Base-by-base conservation (phyloP, 805 yeast species). In the Pichia pseudocactophila region DNA sequence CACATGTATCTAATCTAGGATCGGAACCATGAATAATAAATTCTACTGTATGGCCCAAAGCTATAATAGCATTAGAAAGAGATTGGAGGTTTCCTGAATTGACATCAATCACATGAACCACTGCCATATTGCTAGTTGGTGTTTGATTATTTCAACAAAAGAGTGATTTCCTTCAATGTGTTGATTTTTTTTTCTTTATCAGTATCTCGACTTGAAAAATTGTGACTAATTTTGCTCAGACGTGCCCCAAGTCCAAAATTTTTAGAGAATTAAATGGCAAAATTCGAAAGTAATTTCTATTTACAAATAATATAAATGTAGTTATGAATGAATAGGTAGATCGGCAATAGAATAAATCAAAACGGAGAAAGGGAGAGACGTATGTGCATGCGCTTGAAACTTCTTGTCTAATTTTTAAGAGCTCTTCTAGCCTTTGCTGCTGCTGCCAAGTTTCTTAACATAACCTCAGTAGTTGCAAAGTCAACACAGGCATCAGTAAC, bases 401-500 rank as follows among this genome's bases (percentile, higher is more conserved):
- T n/a, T 22, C 8, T 22, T 22, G 7, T 22, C 34, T 34, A 37
- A 30, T 40, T 43, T 27, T 48, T 50, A 33, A 51, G 42, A 4
- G 46, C 69, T 70, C 95, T 81, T 76, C 98, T 85, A 43, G 74
- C 65, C 64, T 77, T 77, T 37, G 90, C 96, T 44, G 97, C 95
- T 39, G 69, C 74, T 35, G 96, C 83, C 54, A 92, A 74, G 49
- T 78, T 78, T 36, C 70, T 73, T 60, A 92, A 78, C 76, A 90
- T 89, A 3, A 63, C 70, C 45, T 76, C 92, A 41, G 98, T 92
- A 43, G 84, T 73, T 48, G 86, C 95, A 87, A 95, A 88, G 47
- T 82, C 72, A 43, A 92, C 95, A 72, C 98, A 92, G 25, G 92
- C 96, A 65, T 92, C 98, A 48, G 98, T 92, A 63, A 92, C 88